A percentile compares a stretch with the other conserved stretches of the same genome.
Conservation (phyloP, 1,284 basidiomycete species). For the Cutaneotrichosporon sp. region DNA sequence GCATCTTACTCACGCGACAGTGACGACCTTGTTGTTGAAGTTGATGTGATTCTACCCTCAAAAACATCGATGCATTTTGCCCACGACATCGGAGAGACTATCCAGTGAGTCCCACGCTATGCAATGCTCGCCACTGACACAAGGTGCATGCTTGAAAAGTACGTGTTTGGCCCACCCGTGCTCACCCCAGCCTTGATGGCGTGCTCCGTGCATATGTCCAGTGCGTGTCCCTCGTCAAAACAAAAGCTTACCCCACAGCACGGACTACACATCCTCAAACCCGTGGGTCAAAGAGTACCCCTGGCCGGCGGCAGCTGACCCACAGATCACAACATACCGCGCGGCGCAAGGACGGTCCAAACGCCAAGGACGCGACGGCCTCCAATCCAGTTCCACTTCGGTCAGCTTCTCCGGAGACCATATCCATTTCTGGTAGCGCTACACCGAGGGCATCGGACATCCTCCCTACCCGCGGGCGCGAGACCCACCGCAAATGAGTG, state of each 20-base stretch:
- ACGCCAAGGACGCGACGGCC: no score
- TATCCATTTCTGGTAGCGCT: slow-evolving; percentile 6
- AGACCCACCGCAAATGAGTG: not conserved
- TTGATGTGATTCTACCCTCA: slow-evolving; percentile 50
- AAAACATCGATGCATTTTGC: slow-evolving; percentile 48
- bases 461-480: not conserved
- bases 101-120: slow-evolving; percentile 31
- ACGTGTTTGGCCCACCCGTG: slow-evolving; percentile 6
- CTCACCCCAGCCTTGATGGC: slow-evolving; percentile 41
- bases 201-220: slow-evolving; percentile 51
- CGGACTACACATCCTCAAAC: slow-evolving; percentile 41
- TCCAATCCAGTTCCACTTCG: slow-evolving; percentile 7
- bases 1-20: slow-evolving; percentile 16
- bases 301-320: no score
- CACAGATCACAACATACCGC: slow-evolving; percentile 9
- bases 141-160: slow-evolving; percentile 42
- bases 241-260: slow-evolving; percentile 6
- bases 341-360: slow-evolving; percentile 6
- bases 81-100: slow-evolving; percentile 51
- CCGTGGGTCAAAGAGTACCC: slow-evolving; percentile 38
- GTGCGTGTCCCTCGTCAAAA: slow-evolving; percentile 14
- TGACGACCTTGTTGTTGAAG: slow-evolving; percentile 51
- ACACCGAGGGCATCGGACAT: slow-evolving; percentile 8
- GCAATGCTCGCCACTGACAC: not conserved
- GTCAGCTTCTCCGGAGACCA: not conserved